Evolutionary conservation across 1,284 basidiomycete species (phyloP), one percentile per base, ranked within the genome.

Genomic region (Rhodotorula mucilaginosa): DNA sequence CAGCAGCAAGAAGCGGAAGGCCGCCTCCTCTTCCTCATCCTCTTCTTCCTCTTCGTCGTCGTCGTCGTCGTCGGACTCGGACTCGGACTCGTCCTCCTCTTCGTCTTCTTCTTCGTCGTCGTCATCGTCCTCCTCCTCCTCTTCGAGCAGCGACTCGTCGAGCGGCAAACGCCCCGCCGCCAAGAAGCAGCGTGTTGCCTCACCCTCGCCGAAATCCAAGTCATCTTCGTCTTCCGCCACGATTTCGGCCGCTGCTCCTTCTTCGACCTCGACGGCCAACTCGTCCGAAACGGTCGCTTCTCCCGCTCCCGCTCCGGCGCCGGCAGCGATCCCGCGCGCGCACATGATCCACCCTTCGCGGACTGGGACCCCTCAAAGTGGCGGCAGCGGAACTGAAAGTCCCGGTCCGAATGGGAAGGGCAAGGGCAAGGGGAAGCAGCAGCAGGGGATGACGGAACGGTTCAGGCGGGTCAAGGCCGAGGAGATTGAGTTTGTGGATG

Each of bases 381-480:
- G 34, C 46, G 29, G 16, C 29, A 48, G 51, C 47, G 63, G 19
- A 6, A 23, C 3, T 13, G 62, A n/a, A 8, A 29, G 19, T 39
- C 59, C 56, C 10, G 59, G 21, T 56, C 26, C 19, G 52, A 48
- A 34, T 58, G 29, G 46, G 56, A 65, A 70, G 69, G 70, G 68
- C 44, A 52, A 58, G 21, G 60, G 60, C 7, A 31, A 23, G 21
- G 34, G 44, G 19, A 8, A 21, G 31, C 18, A 26, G 18, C 44
- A 29, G 18, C 58, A 72, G 71, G 39, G 46, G 77, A 68, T 62
- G 76, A 74, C 21, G 74, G 77, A 70, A 73, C 76, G 68, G 44
- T 98, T 98, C 84, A 88, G 89, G 80, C 86, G 96, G 48, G 88
- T 98, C 71, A 90, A 95, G 80, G 82, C 85, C 2, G 87, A 89